Evolutionary conservation across 768 basidiomycete genomes (phyloP).

Genomic region (Vararia minispora): DNA sequence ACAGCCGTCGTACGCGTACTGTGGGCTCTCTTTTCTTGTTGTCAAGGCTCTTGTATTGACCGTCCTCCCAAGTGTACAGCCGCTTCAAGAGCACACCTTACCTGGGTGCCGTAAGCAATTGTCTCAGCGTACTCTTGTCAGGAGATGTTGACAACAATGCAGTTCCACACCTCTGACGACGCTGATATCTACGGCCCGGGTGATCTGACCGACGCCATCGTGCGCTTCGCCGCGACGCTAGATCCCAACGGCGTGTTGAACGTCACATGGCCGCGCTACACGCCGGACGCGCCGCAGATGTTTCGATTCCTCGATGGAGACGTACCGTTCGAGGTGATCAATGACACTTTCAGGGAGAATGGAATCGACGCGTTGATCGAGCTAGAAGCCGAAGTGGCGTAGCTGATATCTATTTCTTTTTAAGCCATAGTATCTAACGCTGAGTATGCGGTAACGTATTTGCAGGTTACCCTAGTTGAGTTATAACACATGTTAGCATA

Average conservation of each 20-base stretch:
- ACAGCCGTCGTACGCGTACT: constrained; percentile 15
- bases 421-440: no score
- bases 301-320: constrained; percentile 16
- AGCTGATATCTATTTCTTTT: no score
- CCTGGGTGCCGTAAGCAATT: background rate
- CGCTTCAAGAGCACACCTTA: constrained; percentile 4
- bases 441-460: no score
- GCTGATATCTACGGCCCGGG: constrained; percentile 8
- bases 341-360: no score
- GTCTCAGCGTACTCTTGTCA: background rate
- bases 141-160: no score
- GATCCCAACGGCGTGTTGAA: constrained; percentile 15
- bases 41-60: background rate
- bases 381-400: no score
- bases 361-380: no score
- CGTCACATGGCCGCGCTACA: constrained; percentile 18
- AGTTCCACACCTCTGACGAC: constrained; percentile 11
- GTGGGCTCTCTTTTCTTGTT: constrained; percentile 12
- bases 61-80: constrained; percentile 8
- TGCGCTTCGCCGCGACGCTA: constrained; percentile 17
- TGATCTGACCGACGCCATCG: constrained; percentile 14
- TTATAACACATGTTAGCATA: no score
- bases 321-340: constrained; percentile 9
- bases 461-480: no score
- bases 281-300: constrained; percentile 6